These are phyloP conservation scores for Digitaria exilis DNA, from an alignment of 202 grass and related monocot genomes.

Conservation along the genomic window DNA sequence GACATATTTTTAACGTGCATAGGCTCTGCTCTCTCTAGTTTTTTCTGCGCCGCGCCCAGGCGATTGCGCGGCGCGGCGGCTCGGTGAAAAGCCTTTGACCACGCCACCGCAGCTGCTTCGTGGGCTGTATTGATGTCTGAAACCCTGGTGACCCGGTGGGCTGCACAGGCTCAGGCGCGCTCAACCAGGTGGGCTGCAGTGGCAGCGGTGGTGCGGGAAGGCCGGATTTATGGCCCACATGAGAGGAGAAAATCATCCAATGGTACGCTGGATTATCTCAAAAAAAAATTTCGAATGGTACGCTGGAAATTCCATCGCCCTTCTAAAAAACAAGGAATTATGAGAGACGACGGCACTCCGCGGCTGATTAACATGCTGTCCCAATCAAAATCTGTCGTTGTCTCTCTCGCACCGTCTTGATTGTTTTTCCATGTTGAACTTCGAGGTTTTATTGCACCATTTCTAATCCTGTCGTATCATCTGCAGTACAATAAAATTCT, in stretches of 20 bases:
- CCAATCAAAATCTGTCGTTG: neutral
- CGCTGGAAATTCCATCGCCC: neutral
- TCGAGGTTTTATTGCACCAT: no score
- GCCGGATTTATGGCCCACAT: neutral
- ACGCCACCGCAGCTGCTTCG: no score
- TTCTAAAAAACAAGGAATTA: neutral
- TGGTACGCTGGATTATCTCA: neutral
- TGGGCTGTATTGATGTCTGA: no score
- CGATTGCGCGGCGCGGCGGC: no score
- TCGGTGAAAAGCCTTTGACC: no score
- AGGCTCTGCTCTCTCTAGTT: no score
- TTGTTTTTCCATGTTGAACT: neutral
- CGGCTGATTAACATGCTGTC: neutral
- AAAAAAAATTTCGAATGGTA: neutral
- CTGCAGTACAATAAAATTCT: no score
- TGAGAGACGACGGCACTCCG: neutral
- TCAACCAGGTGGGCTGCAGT: neutral
- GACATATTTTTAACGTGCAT: neutral
- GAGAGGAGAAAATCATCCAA: neutral
- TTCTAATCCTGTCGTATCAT: no score
- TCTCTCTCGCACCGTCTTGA: neutral
- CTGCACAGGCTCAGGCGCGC: no score
- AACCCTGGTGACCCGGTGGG: no score
- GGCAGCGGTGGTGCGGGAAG: neutral
- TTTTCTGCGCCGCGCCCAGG: no score